Evolutionary conservation across 768 basidiomycete species (phyloP).

Genomic region (Neoboletus magnificus): DNA sequence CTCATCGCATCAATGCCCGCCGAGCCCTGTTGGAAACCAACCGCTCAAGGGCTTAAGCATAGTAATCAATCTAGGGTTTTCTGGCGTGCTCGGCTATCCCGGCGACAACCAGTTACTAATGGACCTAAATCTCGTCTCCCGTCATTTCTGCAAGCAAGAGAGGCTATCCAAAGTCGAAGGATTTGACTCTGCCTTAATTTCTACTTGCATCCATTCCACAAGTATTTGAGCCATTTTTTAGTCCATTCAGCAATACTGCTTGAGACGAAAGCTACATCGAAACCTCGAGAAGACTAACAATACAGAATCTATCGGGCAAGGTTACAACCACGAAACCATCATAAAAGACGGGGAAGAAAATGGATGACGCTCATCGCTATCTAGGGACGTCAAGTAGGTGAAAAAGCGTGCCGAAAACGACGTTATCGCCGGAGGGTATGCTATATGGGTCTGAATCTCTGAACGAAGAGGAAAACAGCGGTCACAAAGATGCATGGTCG

Average conservation of each 20-base stretch:
- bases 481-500: neutral
- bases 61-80: neutral
- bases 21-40: no score
- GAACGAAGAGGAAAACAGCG: neutral
- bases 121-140: neutral
- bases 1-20: neutral
- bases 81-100: neutral
- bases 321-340: constrained; percentile 15
- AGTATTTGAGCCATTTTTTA: no score
- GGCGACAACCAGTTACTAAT: neutral
- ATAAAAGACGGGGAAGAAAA: neutral
- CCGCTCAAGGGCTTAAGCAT: no score
- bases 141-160: neutral
- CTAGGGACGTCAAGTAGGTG: constrained; percentile 3
- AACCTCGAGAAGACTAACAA: constrained; percentile 8
- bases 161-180: neutral
- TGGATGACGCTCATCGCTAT: constrained; percentile 1
- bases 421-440: constrained; percentile 1
- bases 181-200: neutral
- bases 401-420: neutral
- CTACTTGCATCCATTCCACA: neutral
- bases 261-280: neutral
- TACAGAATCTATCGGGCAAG: constrained; percentile 26
- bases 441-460: neutral
- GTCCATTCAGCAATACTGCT: neutral